These are phyloP conservation scores for Ceratobasidium sp. DNA, from an alignment of 1,284 basidiomycete genomes.

Conservation along the genomic window DNA sequence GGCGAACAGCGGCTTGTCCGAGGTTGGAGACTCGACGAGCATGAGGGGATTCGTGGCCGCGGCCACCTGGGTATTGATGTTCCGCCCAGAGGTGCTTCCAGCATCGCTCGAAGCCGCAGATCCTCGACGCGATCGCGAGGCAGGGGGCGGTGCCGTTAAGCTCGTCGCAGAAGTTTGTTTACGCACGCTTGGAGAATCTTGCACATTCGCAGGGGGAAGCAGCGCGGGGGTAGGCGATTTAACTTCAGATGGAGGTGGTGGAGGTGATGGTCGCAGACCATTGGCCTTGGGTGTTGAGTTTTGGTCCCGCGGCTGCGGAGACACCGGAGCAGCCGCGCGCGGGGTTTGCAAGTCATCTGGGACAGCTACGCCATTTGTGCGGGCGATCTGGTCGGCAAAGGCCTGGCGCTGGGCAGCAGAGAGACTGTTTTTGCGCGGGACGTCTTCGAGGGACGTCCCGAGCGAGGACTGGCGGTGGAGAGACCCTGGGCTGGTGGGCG, in stretches of 20 bases:
- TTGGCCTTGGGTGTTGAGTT: conserved; percentile 36
- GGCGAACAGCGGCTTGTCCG: conserved; percentile 22
- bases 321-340: conserved; percentile 3
- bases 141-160: conserved; percentile 16
- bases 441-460: conserved; percentile 18
- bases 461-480: conserved; percentile 35
- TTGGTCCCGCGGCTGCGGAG: conserved; percentile 18
- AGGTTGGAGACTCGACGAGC: conserved; percentile 33
- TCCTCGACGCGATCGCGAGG: conserved; percentile 36
- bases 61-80: neutral
- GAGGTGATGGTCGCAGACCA: neutral
- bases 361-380: conserved; percentile 1
- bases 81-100: conserved; percentile 10
- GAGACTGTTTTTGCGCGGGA: conserved; percentile 26
- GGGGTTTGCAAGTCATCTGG: conserved; percentile 38
- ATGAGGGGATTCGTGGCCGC: neutral
- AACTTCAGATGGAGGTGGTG: conserved; percentile 22
- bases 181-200: conserved; percentile 32
- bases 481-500: conserved; percentile 25
- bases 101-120: conserved; percentile 31
- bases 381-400: conserved; percentile 24
- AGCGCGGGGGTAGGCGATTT: neutral
- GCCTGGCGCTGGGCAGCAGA: conserved; percentile 25
- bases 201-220: neutral
- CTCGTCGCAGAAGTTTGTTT: conserved; percentile 30